Evolutionary conservation across 163 green algal genomes (phyloP).

Genomic region (Smithsoniella earleae): DNA sequence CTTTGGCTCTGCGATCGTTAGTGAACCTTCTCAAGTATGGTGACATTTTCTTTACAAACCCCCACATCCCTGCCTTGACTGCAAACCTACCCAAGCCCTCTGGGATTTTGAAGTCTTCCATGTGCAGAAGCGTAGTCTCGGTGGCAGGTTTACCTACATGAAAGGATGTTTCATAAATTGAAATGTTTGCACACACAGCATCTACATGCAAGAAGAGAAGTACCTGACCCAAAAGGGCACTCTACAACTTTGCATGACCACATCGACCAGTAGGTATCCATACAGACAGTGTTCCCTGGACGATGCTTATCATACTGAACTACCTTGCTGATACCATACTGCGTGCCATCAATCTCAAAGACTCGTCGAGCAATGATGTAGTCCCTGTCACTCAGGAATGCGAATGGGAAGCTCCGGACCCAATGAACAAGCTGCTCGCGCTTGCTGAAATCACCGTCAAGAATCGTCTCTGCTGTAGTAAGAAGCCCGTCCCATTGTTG

Average conservation of each 20-base stretch:
- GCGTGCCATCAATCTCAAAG: conserved; percentile 44
- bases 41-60: conserved; percentile 71
- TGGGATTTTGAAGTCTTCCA: conserved; percentile 80
- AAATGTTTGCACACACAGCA: conserved; percentile 28
- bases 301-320: conserved; percentile 35
- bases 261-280: conserved; percentile 70
- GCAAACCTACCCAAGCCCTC: conserved; percentile 64
- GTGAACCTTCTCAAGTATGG: conserved; percentile 55
- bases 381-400: conserved; percentile 73
- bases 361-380: conserved; percentile 72
- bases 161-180: too few relatives aligned
- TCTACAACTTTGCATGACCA: conserved; percentile 53
- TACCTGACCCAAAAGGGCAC: conserved; percentile 47
- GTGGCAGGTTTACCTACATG: conserved; percentile 47
- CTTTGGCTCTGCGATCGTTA: conserved; percentile 43
- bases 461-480: conserved; percentile 52
- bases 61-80: conserved; percentile 70
- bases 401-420: conserved; percentile 78
- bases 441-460: conserved; percentile 48
- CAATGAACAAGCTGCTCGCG: conserved; percentile 77
- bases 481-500: conserved; percentile 74
- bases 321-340: conserved; percentile 73
- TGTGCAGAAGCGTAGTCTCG: conserved; percentile 79
- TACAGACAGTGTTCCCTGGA: conserved; percentile 40
- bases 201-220: too few relatives aligned